Evolutionary conservation across 176 grass and related monocot genomes (phyloP).

Genomic region (Triticum dicoccoides): DNA sequence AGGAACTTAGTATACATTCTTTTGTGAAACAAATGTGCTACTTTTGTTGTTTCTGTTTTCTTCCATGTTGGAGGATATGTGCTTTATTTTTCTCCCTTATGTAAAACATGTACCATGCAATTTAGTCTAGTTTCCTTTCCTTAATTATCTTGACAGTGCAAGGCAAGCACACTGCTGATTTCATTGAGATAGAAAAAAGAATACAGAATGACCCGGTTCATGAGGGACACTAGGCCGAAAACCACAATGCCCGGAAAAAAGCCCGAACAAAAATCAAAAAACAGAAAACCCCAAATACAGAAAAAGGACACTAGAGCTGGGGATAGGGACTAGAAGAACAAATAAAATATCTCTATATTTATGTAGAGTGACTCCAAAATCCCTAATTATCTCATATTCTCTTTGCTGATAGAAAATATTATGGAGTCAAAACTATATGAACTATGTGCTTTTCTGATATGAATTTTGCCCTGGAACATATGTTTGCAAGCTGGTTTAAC

Average conservation of each 20-base stretch:
- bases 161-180: too few species aligned
- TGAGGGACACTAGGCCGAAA: too few species aligned
- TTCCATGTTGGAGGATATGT: not conserved
- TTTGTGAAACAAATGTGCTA: not conserved
- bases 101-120: not conserved
- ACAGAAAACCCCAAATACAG: too few species aligned
- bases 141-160: not conserved
- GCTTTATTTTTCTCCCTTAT: not conserved
- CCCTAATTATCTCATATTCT: not conserved
- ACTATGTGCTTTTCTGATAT: not conserved
- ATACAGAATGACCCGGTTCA: too few species aligned
- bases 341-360: too few species aligned
- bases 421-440: not conserved
- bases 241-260: too few species aligned
- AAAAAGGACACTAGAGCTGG: too few species aligned
- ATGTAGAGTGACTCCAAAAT: too few species aligned
- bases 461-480: not conserved
- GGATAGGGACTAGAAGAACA: too few species aligned
- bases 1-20: not conserved
- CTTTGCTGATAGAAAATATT: slow-evolving; percentile 4
- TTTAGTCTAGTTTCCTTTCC: not conserved
- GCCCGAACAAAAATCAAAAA: too few species aligned
- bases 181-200: too few species aligned
- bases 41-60: not conserved
- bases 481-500: slow-evolving; percentile 1